Conservation (phyloP, 2,329 filamentous ascomycete genomes). For the Aureobasidium melanogenum region DNA sequence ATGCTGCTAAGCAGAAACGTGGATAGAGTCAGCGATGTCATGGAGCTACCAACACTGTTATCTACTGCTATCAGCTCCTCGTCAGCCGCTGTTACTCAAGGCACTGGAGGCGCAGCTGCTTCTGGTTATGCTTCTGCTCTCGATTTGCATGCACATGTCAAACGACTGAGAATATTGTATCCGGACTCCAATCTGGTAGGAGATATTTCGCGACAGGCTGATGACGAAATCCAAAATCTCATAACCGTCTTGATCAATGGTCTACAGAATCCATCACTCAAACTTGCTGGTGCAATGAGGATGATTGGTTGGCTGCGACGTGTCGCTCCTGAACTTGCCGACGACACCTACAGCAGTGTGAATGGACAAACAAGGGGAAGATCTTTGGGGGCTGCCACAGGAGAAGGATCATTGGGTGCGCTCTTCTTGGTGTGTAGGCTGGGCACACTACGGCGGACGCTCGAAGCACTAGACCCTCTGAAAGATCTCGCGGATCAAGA, state of each 20-base stretch:
- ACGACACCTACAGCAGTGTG: not conserved
- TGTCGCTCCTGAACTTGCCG: slow-evolving; percentile 70
- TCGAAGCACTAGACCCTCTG: slow-evolving; percentile 76
- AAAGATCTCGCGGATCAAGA: slow-evolving; percentile 87
- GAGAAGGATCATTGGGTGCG: slow-evolving; percentile 63
- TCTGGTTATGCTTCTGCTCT: slow-evolving; percentile 68
- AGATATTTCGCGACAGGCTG: slow-evolving; percentile 67
- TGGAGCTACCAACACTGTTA: slow-evolving; percentile 80
- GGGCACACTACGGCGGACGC: slow-evolving; percentile 66
- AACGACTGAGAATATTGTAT: slow-evolving; percentile 73
- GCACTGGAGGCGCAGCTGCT: slow-evolving; percentile 37
- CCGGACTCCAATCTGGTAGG: slow-evolving; percentile 66
- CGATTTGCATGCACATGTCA: slow-evolving; percentile 89
- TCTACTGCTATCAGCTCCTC: slow-evolving; percentile 61
- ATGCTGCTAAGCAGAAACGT: slow-evolving; percentile 78
- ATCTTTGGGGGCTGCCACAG: slow-evolving; percentile 17
- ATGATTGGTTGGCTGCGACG: slow-evolving; percentile 86
- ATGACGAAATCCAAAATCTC: slow-evolving; percentile 81
- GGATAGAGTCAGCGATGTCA: slow-evolving; percentile 79
- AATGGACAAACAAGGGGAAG: not conserved
- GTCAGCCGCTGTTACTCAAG: slow-evolving; percentile 35
- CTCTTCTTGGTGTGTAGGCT: slow-evolving; percentile 83
- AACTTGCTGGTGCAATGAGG: slow-evolving; percentile 81
- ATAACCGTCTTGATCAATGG: slow-evolving; percentile 72
- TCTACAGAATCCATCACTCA: slow-evolving; percentile 68